Percentiles rank a stretch among this genome's conserved stretches.
Conservation (phyloP, 2,329 filamentous ascomycete species). For the Paramyrothecium sp. region DNA sequence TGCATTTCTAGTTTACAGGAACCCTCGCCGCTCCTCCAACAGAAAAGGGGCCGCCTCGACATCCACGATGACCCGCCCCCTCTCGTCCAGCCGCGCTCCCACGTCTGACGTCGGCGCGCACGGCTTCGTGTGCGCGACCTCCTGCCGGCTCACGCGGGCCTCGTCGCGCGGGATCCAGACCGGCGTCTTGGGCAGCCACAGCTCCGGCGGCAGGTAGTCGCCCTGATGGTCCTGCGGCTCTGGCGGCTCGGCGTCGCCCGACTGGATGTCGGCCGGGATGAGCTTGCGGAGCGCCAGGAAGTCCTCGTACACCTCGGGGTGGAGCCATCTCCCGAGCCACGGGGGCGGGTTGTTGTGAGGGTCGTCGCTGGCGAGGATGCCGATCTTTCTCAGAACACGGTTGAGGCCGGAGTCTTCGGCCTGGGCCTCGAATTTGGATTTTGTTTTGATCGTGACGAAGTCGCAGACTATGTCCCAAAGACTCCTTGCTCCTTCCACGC, state of each 20-base stretch:
- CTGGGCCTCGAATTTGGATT: slow-evolving; percentile 25
- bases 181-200: slow-evolving; percentile 61
- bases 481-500: slow-evolving; percentile 35
- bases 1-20: slow-evolving; percentile 9
- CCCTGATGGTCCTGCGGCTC: slow-evolving; percentile 45
- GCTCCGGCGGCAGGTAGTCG: slow-evolving; percentile 65
- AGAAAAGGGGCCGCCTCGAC: slow-evolving; percentile 36
- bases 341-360: slow-evolving; percentile 35
- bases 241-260: slow-evolving; percentile 40
- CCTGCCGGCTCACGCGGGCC: slow-evolving; percentile 73
- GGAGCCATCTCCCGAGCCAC: slow-evolving; percentile 66
- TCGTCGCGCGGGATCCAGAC: slow-evolving; percentile 84
- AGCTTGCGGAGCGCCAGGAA: slow-evolving; percentile 69
- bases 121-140: slow-evolving; percentile 68
- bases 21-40: slow-evolving; percentile 27
- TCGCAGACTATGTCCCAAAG: slow-evolving; percentile 28
- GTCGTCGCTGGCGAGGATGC: slow-evolving; percentile 20
- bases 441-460: slow-evolving; percentile 35
- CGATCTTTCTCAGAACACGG: slow-evolving; percentile 21
- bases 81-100: slow-evolving; percentile 29
- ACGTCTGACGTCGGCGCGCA: slow-evolving; percentile 75
- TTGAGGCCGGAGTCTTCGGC: slow-evolving; percentile 23
- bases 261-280: slow-evolving; percentile 61
- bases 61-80: slow-evolving; percentile 31
- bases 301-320: slow-evolving; percentile 74